Conservation (phyloP, 345 rosid species). For the Crucihimalaya himalaica region DNA sequence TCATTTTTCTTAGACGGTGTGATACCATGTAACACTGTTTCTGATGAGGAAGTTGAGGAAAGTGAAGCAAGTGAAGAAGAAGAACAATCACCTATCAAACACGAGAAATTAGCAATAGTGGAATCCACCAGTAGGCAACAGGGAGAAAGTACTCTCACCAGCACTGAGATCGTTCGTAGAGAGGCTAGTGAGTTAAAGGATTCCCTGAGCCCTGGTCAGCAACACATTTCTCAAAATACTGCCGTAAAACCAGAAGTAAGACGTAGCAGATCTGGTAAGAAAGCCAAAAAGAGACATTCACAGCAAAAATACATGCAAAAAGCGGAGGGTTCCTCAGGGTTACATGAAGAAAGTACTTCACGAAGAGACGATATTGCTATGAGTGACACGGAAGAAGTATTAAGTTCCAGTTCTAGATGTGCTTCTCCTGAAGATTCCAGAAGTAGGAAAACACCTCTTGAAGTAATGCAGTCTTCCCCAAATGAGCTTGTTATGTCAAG, state of each 20-base stretch:
- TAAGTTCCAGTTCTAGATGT: constrained; percentile 79
- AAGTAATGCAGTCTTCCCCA: constrained; percentile 52
- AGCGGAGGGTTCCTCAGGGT: constrained; percentile 56
- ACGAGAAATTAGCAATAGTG: constrained; percentile 49
- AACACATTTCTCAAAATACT: constrained; percentile 52
- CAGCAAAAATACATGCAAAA: constrained; percentile 66
- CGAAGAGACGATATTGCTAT: constrained; percentile 80
- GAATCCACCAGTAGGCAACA: constrained; percentile 53
- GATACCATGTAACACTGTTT: constrained; percentile 67
- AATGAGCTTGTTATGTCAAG: constrained; percentile 54
- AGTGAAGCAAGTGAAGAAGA: constrained; percentile 57
- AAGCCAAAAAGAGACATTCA: constrained; percentile 91
- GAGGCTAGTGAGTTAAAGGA: constrained; percentile 54
- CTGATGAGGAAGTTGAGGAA: constrained; percentile 80
- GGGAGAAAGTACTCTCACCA: constrained; percentile 51
- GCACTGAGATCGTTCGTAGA: constrained; percentile 55
- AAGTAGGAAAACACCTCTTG: constrained; percentile 81
- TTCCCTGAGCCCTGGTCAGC: constrained; percentile 56
- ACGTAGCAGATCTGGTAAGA: constrained; percentile 85
- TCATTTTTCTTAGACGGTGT: constrained; percentile 79
- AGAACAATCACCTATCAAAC: constrained; percentile 44
- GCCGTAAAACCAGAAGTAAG: constrained; percentile 59
- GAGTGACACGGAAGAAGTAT: constrained; percentile 82
- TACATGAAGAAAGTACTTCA: constrained; percentile 74
- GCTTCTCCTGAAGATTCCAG: constrained; percentile 84